These are phyloP conservation scores for Didymella exigua DNA, from an alignment of 2,329 filamentous ascomycete genomes.

Conservation along the genomic window DNA sequence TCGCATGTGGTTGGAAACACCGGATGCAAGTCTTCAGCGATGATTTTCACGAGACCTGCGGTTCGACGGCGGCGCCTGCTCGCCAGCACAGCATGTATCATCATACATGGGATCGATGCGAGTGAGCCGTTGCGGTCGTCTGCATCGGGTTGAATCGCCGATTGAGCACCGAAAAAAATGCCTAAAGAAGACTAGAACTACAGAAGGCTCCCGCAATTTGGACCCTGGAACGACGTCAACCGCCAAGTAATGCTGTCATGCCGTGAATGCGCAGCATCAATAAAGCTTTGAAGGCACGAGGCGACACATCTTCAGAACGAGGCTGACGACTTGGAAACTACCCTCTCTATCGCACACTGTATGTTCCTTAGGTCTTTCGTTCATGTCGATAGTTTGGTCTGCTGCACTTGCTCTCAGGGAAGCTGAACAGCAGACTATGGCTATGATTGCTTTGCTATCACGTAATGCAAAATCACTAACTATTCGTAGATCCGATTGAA, in stretches of 20 bases:
- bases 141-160: constrained; percentile 23
- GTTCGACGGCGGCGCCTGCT: not conserved
- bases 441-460: too few species aligned
- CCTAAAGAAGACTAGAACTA: constrained; percentile 12
- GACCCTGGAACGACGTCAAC: constrained; percentile 36
- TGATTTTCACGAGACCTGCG: too few species aligned
- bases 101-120: not conserved
- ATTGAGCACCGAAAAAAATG: constrained; percentile 17
- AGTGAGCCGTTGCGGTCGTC: constrained; percentile 1
- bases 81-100: constrained; percentile 2
- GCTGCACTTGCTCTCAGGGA: not conserved
- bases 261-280: constrained; percentile 13
- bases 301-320: not conserved
- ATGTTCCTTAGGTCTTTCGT: not conserved
- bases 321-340: not conserved
- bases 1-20: not conserved
- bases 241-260: constrained; percentile 36
- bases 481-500: not conserved
- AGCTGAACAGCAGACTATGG: not conserved
- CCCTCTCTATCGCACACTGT: not conserved
- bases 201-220: constrained; percentile 6
- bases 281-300: constrained; percentile 14
- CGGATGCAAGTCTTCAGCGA: too few species aligned
- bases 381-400: not conserved
- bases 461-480: too few species aligned